Percentiles rank a stretch among this genome's conserved stretches.
phyloP scores from a whole-genome alignment of 371 early-diverging fungal species.

The Fennellomyces sp. region DNA sequence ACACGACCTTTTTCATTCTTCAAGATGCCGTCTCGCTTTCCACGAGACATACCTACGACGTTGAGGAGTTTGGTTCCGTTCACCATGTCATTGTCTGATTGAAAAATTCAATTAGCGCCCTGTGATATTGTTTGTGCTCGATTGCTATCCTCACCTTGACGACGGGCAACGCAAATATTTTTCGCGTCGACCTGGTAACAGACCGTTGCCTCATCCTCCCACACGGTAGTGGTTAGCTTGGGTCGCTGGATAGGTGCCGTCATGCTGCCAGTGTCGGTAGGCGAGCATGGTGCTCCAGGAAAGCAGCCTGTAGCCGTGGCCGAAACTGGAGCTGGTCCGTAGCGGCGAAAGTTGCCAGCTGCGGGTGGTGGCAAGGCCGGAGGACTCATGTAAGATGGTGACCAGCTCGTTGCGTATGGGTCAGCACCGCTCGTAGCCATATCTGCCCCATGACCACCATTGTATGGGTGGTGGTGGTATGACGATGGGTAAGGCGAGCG shows the following conservation, averaged over 20 bases:
- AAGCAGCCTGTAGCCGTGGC: slow-evolving; percentile 9
- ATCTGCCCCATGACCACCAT: slow-evolving; percentile 2
- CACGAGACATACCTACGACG: slow-evolving; percentile 88
- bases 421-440: background rate
- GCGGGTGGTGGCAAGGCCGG: slow-evolving; percentile 14
- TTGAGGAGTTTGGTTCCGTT: slow-evolving; percentile 88
- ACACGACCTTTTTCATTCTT: slow-evolving; percentile 86
- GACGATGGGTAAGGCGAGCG: slow-evolving; percentile 14
- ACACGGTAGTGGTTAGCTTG: slow-evolving; percentile 74
- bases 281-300: slow-evolving; percentile 6
- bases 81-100: slow-evolving; percentile 77
- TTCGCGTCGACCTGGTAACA: slow-evolving; percentile 83
- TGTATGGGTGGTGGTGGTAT: slow-evolving; percentile 5
- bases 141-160: slow-evolving; percentile 56
- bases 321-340: slow-evolving; percentile 15
- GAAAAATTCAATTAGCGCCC: background rate
- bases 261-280: background rate
- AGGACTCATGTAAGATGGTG: slow-evolving; percentile 13
- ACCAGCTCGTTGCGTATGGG: slow-evolving; percentile 9
- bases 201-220: slow-evolving; percentile 83
- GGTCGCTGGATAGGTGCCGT: slow-evolving; percentile 52
- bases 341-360: slow-evolving; percentile 21
- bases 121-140: background rate
- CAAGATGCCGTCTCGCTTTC: slow-evolving; percentile 85
- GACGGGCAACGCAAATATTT: slow-evolving; percentile 78